A percentile compares a stretch with the other conserved stretches of the same genome.
Evolutionary conservation across 148 eudicot genomes (phyloP).

Genomic region (Hydrangea macrophylla): DNA sequence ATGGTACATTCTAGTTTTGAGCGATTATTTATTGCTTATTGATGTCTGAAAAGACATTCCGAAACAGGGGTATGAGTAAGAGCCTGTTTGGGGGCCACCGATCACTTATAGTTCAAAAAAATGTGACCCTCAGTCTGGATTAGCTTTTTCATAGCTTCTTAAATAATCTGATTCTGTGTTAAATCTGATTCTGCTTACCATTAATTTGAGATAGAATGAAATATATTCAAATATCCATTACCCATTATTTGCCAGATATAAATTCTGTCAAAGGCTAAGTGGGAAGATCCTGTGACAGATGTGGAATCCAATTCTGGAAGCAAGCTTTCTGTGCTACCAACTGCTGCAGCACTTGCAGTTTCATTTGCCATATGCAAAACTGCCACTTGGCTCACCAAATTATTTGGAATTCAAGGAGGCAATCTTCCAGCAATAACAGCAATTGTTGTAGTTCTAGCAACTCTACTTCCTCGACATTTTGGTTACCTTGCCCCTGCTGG

Average conservation of each 20-base stretch:
- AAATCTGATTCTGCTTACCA: not conserved
- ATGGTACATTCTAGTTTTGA: too few species aligned
- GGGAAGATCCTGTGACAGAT: conserved; percentile 39
- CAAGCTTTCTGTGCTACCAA: conserved; percentile 53
- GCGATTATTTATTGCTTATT: too few species aligned
- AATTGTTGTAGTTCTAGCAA: conserved; percentile 69
- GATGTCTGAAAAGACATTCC: too few species aligned
- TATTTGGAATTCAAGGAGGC: conserved; percentile 61
- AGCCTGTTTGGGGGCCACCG: too few species aligned
- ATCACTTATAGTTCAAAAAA: too few species aligned
- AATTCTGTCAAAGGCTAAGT: conserved; percentile 13
- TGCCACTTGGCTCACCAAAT: conserved; percentile 42
- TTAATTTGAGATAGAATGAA: not conserved
- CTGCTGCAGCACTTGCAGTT: conserved; percentile 69
- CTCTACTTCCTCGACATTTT: conserved; percentile 59
- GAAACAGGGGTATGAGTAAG: too few species aligned
- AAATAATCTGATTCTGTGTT: too few species aligned
- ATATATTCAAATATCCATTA: not conserved
- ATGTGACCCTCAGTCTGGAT: too few species aligned
- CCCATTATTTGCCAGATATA: not conserved
- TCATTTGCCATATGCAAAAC: conserved; percentile 83
- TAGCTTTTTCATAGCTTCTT: too few species aligned
- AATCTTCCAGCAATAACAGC: conserved; percentile 73
- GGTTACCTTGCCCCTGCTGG: conserved; percentile 75
- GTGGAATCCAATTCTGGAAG: conserved; percentile 30